phyloP scores from a whole-genome alignment of 2,329 filamentous ascomycete genomes.

The Hymenoscyphus scutula region DNA sequence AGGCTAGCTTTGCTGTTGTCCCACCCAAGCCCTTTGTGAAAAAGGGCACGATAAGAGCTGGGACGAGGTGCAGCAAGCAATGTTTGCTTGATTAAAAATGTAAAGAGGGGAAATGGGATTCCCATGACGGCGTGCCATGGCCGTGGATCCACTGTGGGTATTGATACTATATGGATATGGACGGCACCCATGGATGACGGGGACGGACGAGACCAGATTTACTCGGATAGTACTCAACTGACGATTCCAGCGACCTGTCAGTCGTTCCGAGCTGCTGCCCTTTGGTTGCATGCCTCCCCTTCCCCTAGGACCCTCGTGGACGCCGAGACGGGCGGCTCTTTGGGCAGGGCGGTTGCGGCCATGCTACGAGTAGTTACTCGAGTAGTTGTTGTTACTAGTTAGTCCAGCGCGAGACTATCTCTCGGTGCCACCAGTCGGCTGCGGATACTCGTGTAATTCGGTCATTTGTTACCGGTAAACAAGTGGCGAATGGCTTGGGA shows the following conservation, averaged over 20 bases:
- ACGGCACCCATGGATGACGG: no score
- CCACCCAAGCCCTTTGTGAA: background rate
- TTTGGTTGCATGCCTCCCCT: background rate
- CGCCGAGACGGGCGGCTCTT: conserved; percentile 13
- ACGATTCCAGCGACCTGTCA: background rate
- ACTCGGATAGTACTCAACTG: no score
- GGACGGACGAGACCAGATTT: background rate
- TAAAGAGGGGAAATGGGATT: conserved; percentile 5
- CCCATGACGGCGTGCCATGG: conserved; percentile 9
- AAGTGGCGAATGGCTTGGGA: background rate
- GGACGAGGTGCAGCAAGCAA: conserved; percentile 2
- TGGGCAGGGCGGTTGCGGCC: conserved; percentile 5
- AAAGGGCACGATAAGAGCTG: conserved; percentile 10
- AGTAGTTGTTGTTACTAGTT: no score
- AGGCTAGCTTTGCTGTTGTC: conserved; percentile 7
- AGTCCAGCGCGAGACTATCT: background rate
- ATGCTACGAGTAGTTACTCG: no score
- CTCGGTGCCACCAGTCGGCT: background rate
- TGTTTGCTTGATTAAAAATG: background rate
- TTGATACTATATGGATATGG: conserved; percentile 2
- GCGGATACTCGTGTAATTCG: background rate
- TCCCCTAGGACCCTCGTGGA: background rate
- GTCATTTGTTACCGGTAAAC: background rate
- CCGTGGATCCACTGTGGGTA: conserved; percentile 4
- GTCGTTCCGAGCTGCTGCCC: background rate